A percentile compares a stretch with the other conserved stretches of the same genome.
Evolutionary conservation across 257 asterid species (phyloP).

Genomic region (Plantago ovata): DNA sequence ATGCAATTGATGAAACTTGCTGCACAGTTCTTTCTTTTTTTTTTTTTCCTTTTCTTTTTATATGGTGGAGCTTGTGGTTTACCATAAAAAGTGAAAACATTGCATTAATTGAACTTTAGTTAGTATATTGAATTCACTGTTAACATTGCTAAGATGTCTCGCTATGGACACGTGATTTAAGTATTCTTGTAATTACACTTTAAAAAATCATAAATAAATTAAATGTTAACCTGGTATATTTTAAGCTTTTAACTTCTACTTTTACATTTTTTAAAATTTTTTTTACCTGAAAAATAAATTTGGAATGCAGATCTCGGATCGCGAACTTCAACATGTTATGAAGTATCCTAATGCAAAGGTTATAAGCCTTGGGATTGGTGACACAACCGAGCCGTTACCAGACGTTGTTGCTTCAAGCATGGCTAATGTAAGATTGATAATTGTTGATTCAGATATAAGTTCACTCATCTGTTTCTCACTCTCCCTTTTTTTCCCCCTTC

Average conservation of each 20-base stretch:
- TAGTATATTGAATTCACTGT: too few species aligned
- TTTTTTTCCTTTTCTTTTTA: too few species aligned
- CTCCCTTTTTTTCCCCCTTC: too few species aligned
- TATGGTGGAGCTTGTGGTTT: too few species aligned
- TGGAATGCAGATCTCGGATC: conserved; percentile 43
- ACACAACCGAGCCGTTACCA: conserved; percentile 83
- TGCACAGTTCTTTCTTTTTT: too few species aligned
- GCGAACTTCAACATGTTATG: conserved; percentile 49
- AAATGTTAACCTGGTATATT: background rate
- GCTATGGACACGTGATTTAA: too few species aligned
- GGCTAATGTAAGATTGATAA: conserved; percentile 57
- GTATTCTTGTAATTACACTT: background rate
- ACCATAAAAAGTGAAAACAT: too few species aligned
- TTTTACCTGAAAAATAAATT: background rate
- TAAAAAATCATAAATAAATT: background rate
- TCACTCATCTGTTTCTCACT: background rate
- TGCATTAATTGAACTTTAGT: too few species aligned
- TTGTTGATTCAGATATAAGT: background rate
- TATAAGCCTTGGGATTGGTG: conserved; percentile 88
- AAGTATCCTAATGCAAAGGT: conserved; percentile 70
- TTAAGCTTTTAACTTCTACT: too few species aligned
- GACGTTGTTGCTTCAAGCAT: conserved; percentile 55
- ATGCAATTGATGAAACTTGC: too few species aligned
- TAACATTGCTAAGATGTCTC: too few species aligned
- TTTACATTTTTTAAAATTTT: background rate